A percentile compares a stretch with the other conserved stretches of the same genome.
Evolutionary conservation across 345 rosid species (phyloP).

Genomic region (Theobroma cacao): DNA sequence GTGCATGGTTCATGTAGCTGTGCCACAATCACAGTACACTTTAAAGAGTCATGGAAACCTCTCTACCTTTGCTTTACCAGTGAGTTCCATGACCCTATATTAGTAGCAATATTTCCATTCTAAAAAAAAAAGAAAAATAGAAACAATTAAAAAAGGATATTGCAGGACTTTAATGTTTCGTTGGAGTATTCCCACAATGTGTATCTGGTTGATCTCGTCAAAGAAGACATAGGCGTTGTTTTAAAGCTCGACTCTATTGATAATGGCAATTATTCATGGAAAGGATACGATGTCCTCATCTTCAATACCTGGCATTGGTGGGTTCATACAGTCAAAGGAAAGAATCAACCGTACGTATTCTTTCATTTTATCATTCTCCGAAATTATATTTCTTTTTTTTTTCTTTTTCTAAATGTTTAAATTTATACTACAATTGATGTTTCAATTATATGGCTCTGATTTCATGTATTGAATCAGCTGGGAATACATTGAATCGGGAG

Average conservation of each 20-base stretch:
- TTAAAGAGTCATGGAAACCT: constrained; percentile 19
- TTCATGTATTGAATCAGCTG: constrained; percentile 37
- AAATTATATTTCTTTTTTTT: neutral
- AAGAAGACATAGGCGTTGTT: constrained; percentile 39
- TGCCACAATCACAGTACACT: constrained; percentile 40
- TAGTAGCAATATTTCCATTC: no score
- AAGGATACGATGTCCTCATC: constrained; percentile 46
- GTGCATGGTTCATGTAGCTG: constrained; percentile 65
- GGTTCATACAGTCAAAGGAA: constrained; percentile 34
- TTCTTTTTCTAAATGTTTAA: neutral
- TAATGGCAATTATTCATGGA: constrained; percentile 38
- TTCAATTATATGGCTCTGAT: no score
- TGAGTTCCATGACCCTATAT: no score
- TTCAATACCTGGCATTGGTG: constrained; percentile 81
- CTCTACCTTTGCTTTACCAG: constrained; percentile 30
- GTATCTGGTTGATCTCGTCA: constrained; percentile 49
- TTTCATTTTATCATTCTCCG: neutral
- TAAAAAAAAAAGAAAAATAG: no score
- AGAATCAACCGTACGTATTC: constrained; percentile 22
- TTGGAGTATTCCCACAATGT: constrained; percentile 8
- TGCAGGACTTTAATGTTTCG: neutral
- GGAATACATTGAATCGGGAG: constrained; percentile 53
- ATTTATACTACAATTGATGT: no score
- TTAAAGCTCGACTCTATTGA: constrained; percentile 56
- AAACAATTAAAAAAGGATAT: neutral